Percentiles rank a stretch among this genome's conserved stretches.
These are phyloP conservation scores for Miamiensis avidus DNA, from an alignment of 169 alveolate genomes.

Conservation along the genomic window DNA sequence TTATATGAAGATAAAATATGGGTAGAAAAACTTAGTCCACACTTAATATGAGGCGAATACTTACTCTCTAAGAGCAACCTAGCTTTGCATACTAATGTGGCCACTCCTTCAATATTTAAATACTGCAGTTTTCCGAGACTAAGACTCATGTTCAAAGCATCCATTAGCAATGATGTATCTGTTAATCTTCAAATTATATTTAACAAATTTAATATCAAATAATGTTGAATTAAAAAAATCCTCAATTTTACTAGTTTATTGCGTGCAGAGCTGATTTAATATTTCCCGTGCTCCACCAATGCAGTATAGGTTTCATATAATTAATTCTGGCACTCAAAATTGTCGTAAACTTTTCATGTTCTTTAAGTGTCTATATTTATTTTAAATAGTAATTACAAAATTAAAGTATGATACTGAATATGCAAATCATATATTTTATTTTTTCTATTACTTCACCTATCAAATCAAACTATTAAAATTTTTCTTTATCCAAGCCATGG, in stretches of 20 bases:
- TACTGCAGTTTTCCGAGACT: slow-evolving; percentile 9
- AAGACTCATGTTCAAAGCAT: slow-evolving; percentile 21
- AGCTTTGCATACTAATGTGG: slow-evolving; percentile 5
- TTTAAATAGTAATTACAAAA: not conserved
- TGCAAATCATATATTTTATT: too few relatives aligned
- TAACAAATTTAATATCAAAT: not conserved
- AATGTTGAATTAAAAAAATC: not conserved
- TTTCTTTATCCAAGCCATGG: not conserved
- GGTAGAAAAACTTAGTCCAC: slow-evolving; percentile 34
- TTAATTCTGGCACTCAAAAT: slow-evolving; percentile 27
- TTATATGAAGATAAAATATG: slow-evolving; percentile 11
- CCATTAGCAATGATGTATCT: slow-evolving; percentile 19
- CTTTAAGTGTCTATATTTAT: not conserved
- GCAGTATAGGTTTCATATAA: slow-evolving; percentile 46
- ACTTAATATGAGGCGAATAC: slow-evolving; percentile 30
- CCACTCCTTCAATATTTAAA: slow-evolving; percentile 11
- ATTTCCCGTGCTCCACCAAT: slow-evolving; percentile 48
- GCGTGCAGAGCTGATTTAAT: slow-evolving; percentile 48
- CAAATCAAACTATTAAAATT: slow-evolving; percentile 24
- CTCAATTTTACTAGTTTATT: slow-evolving; percentile 30
- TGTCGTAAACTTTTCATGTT: slow-evolving; percentile 29
- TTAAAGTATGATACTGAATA: too few relatives aligned
- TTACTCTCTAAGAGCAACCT: slow-evolving; percentile 12
- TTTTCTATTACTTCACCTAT: slow-evolving; percentile 28
- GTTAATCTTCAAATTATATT: not conserved